Evolutionary conservation across 495 filamentous ascomycete genomes (phyloP).

Genomic region (Neurospora intermedia): DNA sequence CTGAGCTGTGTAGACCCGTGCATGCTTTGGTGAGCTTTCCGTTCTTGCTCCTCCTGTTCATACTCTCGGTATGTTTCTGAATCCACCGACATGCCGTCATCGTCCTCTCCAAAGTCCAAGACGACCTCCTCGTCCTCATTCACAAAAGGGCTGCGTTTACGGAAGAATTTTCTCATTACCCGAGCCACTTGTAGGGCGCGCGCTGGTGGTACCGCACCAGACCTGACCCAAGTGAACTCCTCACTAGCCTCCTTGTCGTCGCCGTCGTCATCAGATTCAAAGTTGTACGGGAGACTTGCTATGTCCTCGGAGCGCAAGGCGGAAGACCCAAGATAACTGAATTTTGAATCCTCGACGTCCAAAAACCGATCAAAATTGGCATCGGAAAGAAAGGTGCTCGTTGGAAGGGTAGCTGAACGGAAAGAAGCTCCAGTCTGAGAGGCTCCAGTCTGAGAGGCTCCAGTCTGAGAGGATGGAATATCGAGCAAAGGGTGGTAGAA

Average conservation of each 20-base stretch:
- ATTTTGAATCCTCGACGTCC: not conserved
- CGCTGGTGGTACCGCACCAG: slow-evolving; percentile 19
- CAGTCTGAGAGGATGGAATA: not conserved
- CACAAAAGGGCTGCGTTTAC: slow-evolving; percentile 9
- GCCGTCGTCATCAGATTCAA: not conserved
- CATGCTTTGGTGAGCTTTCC: not conserved
- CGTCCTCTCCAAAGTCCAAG: slow-evolving; percentile 57
- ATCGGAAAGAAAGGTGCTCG: not conserved
- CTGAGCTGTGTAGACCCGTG: slow-evolving; percentile 21
- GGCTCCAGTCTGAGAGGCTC: not conserved
- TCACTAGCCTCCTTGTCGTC: not conserved
- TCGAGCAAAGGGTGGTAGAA: slow-evolving; percentile 3
- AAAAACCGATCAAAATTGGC: not conserved
- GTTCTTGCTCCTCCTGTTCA: slow-evolving; percentile 11
- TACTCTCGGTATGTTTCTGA: slow-evolving; percentile 34
- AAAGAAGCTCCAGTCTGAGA: not conserved
- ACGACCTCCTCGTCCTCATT: slow-evolving; percentile 40
- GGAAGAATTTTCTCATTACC: slow-evolving; percentile 29
- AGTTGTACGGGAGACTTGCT: not conserved
- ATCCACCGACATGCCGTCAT: slow-evolving; percentile 55
- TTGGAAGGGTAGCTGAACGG: not conserved
- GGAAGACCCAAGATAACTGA: slow-evolving; percentile 5
- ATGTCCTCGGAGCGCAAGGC: slow-evolving; percentile 2
- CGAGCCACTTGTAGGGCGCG: slow-evolving; percentile 31
- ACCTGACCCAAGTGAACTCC: slow-evolving; percentile 17